Evolutionary conservation across 805 yeast species (phyloP).

Genomic region (fission yeast (Schizosaccharomyces pombe)): DNA sequence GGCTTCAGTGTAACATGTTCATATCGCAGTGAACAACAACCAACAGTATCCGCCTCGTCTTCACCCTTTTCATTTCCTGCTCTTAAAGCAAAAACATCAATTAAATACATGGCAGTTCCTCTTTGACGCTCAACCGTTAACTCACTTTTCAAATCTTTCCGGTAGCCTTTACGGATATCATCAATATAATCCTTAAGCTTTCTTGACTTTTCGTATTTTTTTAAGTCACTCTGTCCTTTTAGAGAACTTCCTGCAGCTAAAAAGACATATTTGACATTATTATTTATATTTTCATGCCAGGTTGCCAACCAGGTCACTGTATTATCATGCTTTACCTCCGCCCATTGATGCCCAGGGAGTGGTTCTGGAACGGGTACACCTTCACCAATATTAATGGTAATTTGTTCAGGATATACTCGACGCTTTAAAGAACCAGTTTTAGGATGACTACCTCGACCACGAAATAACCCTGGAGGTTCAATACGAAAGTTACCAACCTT

Average conservation of each 20-base stretch:
- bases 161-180: slow-evolving; percentile 52
- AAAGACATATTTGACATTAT: slow-evolving; percentile 65
- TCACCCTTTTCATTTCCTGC: slow-evolving; percentile 96
- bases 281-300: slow-evolving; percentile 87
- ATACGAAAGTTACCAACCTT: slow-evolving; percentile 82
- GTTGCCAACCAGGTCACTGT: slow-evolving; percentile 89
- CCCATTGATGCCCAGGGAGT: slow-evolving; percentile 80
- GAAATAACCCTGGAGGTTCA: slow-evolving; percentile 87
- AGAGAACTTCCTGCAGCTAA: slow-evolving; percentile 76
- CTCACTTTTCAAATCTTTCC: slow-evolving; percentile 40
- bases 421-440: slow-evolving; percentile 77
- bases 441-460: slow-evolving; percentile 95
- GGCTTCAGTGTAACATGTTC: slow-evolving; percentile 75
- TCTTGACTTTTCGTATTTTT: slow-evolving; percentile 84
- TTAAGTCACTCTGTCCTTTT: slow-evolving; percentile 75
- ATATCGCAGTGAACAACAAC: slow-evolving; percentile 80
- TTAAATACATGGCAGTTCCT: slow-evolving; percentile 80
- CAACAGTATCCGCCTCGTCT: slow-evolving; percentile 95
- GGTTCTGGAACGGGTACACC: slow-evolving; percentile 55
- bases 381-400: slow-evolving; percentile 57
- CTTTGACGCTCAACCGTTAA: slow-evolving; percentile 72
- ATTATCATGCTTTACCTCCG: slow-evolving; percentile 65
- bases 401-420: slow-evolving; percentile 74
- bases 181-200: slow-evolving; percentile 53
- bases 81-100: slow-evolving; percentile 82